A percentile compares a stretch with the other conserved stretches of the same genome.
phyloP scores from a whole-genome alignment of 371 early-diverging fungal species.

The Mycotypha africana region DNA sequence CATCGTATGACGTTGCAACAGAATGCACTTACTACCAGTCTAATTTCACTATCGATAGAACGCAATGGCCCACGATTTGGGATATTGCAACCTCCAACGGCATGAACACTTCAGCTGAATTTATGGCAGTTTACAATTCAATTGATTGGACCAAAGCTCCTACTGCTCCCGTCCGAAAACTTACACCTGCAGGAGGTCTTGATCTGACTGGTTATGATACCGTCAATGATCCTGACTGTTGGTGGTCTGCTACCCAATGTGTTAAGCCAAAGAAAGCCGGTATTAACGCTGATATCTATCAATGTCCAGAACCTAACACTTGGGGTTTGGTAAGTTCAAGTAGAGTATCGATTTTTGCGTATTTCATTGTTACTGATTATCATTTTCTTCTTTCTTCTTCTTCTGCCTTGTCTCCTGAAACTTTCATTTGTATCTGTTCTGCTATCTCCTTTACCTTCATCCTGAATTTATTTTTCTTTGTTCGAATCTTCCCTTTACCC shows the following conservation, averaged over 20 bases:
- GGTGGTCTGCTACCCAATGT: slow-evolving; percentile 45
- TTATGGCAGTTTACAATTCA: slow-evolving; percentile 13
- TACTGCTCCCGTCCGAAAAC: slow-evolving; percentile 13
- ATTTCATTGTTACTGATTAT: slow-evolving; percentile 3
- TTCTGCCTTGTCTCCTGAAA: neutral
- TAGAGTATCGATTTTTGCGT: neutral
- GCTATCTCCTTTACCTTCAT: too few species aligned
- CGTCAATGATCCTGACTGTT: slow-evolving; percentile 38
- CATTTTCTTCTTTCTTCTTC: too few species aligned
- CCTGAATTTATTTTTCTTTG: too few species aligned
- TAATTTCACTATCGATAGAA: slow-evolving; percentile 7
- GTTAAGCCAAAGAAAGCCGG: slow-evolving; percentile 25
- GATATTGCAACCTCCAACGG: slow-evolving; percentile 17
- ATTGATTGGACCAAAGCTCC: slow-evolving; percentile 41
- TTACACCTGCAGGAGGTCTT: slow-evolving; percentile 18
- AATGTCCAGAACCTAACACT: slow-evolving; percentile 37
- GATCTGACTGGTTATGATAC: slow-evolving; percentile 23
- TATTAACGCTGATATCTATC: slow-evolving; percentile 29
- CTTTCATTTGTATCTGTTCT: slow-evolving; percentile 3
- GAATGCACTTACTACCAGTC: slow-evolving; percentile 19
- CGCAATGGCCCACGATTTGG: slow-evolving; percentile 24
- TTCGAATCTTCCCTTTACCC: too few species aligned
- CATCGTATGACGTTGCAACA: slow-evolving; percentile 13
- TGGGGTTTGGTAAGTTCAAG: slow-evolving; percentile 35
- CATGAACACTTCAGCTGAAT: slow-evolving; percentile 21